Evolutionary conservation across 2,329 filamentous ascomycete species (phyloP), one percentile per base, ranked within the genome.

Genomic region (Leptographium lundbergii): DNA sequence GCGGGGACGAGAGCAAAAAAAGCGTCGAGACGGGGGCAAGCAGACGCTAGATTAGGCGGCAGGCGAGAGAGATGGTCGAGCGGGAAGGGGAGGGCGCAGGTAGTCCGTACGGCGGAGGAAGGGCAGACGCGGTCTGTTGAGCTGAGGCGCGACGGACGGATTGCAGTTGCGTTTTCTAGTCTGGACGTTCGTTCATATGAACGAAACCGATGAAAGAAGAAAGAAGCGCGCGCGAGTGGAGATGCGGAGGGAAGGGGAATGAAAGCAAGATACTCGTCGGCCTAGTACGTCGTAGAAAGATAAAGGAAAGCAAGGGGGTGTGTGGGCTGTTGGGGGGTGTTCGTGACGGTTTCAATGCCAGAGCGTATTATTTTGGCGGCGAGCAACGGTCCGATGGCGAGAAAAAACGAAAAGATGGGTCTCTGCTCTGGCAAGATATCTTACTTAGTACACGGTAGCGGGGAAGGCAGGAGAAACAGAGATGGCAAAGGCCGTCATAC

Each of bases 241-340:
- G 42, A 27, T 50, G 55, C 34, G 55, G 42, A 50, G 29, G 55
- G 27, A 45, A 45, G 25, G 17, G 47, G 47, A 50, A 50, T 24
- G 22, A 25, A 25, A 50, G 42, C 4, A 19, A 32, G n/a, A 29
- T 32, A 25, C 48, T 25, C 48, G 42, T 45, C 17, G 42, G 17
- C 17, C 17, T 45, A 45, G 42, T 45, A n/a, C 19, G 42, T n/a
- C 42, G 42, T n/a, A 45, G 25, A 42, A 50, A 53, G 47, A 58
- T 52, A 53, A 53, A 53, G 54, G 54, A 34, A 56, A 47, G 54
- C 39, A 45, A 56, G 54, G 54, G 54, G 54, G 54, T 32, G 54
- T 32, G 54, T 32, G 36, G 39, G 17, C 17, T 22, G 51, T 27
- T 27, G 34, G 53, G 36, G 29, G 53, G 36, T 19, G 53, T 29